These are phyloP conservation scores for Paecilomyces dactylethromorphus DNA, from an alignment of 2,329 filamentous ascomycete genomes.

Conservation along the genomic window DNA sequence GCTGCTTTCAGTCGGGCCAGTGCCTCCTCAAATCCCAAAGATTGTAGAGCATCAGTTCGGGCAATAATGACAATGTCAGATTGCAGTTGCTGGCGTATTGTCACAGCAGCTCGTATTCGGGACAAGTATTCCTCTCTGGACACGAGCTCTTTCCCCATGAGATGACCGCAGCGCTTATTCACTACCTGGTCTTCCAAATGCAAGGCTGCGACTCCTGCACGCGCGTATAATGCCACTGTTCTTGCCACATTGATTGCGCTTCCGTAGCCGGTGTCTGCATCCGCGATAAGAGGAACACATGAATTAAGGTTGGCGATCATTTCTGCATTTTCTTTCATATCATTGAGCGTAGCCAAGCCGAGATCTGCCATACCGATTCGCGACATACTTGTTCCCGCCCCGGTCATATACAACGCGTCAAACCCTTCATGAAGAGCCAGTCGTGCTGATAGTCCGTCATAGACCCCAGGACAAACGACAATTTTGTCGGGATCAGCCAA, in stretches of 20 bases:
- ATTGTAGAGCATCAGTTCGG: constrained; percentile 22
- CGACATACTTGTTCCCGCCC: constrained; percentile 56
- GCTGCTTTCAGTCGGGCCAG: constrained; percentile 22
- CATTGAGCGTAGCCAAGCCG: constrained; percentile 54
- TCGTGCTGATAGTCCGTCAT: constrained; percentile 61
- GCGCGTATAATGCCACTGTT: constrained; percentile 38
- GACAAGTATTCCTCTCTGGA: constrained; percentile 13
- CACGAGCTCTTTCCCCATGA: constrained; percentile 27
- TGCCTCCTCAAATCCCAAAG: constrained; percentile 22
- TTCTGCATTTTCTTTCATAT: constrained; percentile 57
- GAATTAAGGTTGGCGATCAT: constrained; percentile 58
- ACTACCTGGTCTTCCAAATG: constrained; percentile 48
- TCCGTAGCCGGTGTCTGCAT: constrained; percentile 50
- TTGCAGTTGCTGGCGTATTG: constrained; percentile 19
- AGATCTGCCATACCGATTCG: constrained; percentile 58
- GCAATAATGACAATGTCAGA: constrained; percentile 29
- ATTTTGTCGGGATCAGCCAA: constrained; percentile 35
- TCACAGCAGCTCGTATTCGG: constrained; percentile 19
- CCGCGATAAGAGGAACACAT: constrained; percentile 52
- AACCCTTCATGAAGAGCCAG: constrained; percentile 58
- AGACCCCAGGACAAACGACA: constrained; percentile 59
- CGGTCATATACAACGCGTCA: constrained; percentile 62
- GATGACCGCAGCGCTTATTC: constrained; percentile 35
- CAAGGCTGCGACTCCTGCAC: constrained; percentile 45
- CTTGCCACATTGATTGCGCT: constrained; percentile 22